Conservation (phyloP, 2,329 filamentous ascomycete genomes). For the Phaeoacremonium minimum region DNA sequence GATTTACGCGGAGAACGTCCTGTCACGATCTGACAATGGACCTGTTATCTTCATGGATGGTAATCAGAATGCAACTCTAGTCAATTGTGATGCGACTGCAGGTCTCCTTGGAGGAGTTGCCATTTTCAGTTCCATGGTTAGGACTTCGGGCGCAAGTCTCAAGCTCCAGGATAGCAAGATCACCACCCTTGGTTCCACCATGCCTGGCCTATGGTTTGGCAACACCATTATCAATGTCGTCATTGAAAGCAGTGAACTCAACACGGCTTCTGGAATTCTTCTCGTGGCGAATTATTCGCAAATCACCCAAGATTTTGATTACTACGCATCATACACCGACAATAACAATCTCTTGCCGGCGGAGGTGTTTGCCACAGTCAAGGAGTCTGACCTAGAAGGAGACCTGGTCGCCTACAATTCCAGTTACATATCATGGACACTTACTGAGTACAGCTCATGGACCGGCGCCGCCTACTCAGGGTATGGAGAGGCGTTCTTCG, state of each 20-base stretch:
- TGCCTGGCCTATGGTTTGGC: conserved; percentile 24
- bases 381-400: conserved; percentile 18
- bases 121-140: conserved; percentile 12
- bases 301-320: conserved; percentile 25
- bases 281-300: conserved; percentile 19
- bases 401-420: conserved; percentile 26
- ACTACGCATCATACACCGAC: conserved; percentile 21
- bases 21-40: conserved; percentile 15
- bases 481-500: conserved; percentile 8
- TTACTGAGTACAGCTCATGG: conserved; percentile 11
- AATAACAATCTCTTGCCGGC: conserved; percentile 19
- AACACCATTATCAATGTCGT: conserved; percentile 17
- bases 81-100: conserved; percentile 15
- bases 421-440: conserved; percentile 11
- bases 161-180: conserved; percentile 16
- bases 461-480: conserved; percentile 12
- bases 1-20: conserved; percentile 19
- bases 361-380: conserved; percentile 16
- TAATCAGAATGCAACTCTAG: conserved; percentile 15
- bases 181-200: conserved; percentile 11
- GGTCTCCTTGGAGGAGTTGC: conserved; percentile 21
- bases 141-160: conserved; percentile 13
- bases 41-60: conserved; percentile 22
- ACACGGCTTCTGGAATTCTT: conserved; percentile 14
- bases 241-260: conserved; percentile 11